Percentiles rank a stretch among this genome's conserved stretches.
Evolutionary conservation across 257 asterid species (phyloP).

Genomic region (Schizonepeta tenuifolia): DNA sequence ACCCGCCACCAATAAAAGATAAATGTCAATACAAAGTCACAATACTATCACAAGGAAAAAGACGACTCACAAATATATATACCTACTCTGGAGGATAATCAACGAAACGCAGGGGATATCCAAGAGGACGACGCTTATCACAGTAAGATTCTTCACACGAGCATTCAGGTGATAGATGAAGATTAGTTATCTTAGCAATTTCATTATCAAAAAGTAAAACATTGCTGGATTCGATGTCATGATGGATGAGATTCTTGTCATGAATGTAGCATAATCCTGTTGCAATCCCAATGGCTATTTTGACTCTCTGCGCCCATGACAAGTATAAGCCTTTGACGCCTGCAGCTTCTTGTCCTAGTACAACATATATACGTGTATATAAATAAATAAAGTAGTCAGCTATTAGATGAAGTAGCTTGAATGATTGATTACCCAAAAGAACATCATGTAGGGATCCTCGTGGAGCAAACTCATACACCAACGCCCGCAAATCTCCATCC

Average conservation of each 20-base stretch:
- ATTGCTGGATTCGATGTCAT: background rate
- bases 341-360: conserved; percentile 49
- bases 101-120: background rate
- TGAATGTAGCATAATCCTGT: conserved; percentile 30
- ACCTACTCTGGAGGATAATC: conserved; percentile 51
- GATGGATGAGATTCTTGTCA: no score
- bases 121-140: background rate
- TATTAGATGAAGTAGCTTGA: no score
- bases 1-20: background rate
- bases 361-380: background rate
- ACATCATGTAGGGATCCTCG: conserved; percentile 66
- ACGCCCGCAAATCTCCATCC: conserved; percentile 47
- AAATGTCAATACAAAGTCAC: background rate
- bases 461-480: conserved; percentile 64
- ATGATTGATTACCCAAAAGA: conserved; percentile 46
- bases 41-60: no score
- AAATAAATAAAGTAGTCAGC: no score
- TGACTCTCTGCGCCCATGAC: conserved; percentile 41
- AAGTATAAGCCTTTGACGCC: conserved; percentile 36
- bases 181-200: conserved; percentile 1
- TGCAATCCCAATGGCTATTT: conserved; percentile 43
- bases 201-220: conserved; percentile 1
- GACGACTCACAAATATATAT: conserved; percentile 19
- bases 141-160: background rate
- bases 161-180: background rate